Evolutionary conservation across 148 eudicot genomes (phyloP).

Genomic region (Nyssa sinensis): DNA sequence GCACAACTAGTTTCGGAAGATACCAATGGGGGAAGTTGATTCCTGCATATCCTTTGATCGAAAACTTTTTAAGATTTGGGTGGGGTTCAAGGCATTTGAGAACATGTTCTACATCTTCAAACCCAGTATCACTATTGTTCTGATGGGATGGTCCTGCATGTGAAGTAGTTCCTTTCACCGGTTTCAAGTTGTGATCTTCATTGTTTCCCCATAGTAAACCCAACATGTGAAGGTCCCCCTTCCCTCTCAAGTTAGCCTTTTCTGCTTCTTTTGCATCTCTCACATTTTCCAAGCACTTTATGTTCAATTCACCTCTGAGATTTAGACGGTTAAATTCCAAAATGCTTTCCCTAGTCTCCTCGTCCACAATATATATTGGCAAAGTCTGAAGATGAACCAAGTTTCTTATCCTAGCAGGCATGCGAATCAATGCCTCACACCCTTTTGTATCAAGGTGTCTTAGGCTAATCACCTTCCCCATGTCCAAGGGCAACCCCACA

Average conservation of each 20-base stretch:
- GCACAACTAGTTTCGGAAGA: slow-evolving; percentile 7
- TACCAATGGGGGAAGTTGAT: slow-evolving; percentile 10
- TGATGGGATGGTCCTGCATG: slow-evolving; percentile 1
- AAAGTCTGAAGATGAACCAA: slow-evolving; percentile 23
- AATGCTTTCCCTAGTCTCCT: slow-evolving; percentile 6
- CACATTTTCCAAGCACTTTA: slow-evolving; percentile 13
- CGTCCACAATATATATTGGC: slow-evolving; percentile 19
- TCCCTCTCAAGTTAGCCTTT: slow-evolving; percentile 9
- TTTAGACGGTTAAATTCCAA: slow-evolving; percentile 19
- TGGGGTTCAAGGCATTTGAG: slow-evolving; percentile 14
- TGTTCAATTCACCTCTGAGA: slow-evolving; percentile 22
- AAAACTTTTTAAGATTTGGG: slow-evolving; percentile 2
- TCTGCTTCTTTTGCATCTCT: slow-evolving; percentile 12
- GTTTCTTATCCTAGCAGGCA: slow-evolving; percentile 6
- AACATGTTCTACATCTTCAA: slow-evolving; percentile 6
- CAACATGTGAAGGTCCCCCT: no score
- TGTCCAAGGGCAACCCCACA: slow-evolving; percentile 11
- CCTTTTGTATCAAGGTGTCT: slow-evolving; percentile 19
- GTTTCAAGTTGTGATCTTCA: slow-evolving; percentile 10
- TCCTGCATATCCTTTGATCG: slow-evolving; percentile 13
- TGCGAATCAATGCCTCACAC: slow-evolving; percentile 8
- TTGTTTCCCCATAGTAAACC: no score
- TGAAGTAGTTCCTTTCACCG: no score
- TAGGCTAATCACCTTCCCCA: slow-evolving; percentile 12
- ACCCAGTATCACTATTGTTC: background rate